Conservation (phyloP, 371 early-diverging fungal genomes). For the Mortierella sp. region DNA sequence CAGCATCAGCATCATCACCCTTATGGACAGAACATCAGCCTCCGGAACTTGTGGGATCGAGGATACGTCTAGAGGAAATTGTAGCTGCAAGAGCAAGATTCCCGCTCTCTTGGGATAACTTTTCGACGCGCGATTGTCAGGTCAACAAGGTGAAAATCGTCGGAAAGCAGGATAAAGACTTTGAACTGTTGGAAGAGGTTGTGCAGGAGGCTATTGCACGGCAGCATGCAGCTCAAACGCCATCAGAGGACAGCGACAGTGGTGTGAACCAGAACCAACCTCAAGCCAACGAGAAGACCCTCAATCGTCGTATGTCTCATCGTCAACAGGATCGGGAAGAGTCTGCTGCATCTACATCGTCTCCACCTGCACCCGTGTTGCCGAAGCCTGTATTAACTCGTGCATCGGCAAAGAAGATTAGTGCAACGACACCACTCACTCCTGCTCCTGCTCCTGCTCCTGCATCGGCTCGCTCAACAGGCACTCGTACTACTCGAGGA, state of each 20-base stretch:
- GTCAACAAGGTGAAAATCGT: slow-evolving; percentile 34
- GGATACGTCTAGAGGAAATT: neutral
- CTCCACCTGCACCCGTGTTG: neutral
- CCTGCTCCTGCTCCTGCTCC: neutral
- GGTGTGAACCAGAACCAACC: too few species aligned
- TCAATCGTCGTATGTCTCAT: neutral
- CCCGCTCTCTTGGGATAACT: slow-evolving; percentile 48
- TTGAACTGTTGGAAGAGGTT: slow-evolving; percentile 33
- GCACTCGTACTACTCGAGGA: slow-evolving; percentile 20
- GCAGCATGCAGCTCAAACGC: slow-evolving; percentile 19
- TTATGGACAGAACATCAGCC: neutral
- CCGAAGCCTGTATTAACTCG: neutral
- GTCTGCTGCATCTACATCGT: neutral
- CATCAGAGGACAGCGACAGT: slow-evolving; percentile 13
- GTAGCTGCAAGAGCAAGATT: slow-evolving; percentile 12
- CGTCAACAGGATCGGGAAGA: neutral
- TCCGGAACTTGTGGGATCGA: neutral
- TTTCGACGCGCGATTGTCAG: slow-evolving; percentile 38
- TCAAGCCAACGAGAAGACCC: neutral
- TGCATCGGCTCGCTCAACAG: neutral
- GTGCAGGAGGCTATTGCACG: slow-evolving; percentile 41
- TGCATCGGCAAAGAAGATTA: neutral
- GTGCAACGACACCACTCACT: neutral
- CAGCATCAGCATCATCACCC: neutral
- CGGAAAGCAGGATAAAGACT: slow-evolving; percentile 35